Evolutionary conservation across 108 stramenopile species (phyloP).

Genomic region (Nannochloropsis granulata): DNA sequence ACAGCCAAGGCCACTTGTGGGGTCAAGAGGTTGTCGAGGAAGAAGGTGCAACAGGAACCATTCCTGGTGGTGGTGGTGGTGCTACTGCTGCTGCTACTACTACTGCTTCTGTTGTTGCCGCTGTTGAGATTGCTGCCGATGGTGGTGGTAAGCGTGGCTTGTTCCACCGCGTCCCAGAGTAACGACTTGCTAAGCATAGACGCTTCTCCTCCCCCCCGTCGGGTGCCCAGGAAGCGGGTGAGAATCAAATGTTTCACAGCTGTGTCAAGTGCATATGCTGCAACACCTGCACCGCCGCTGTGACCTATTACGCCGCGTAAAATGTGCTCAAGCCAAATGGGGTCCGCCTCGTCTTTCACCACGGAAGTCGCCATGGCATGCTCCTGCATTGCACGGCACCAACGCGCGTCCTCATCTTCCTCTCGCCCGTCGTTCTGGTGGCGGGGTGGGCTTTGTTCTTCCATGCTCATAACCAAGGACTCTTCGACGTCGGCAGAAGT

Average conservation of each 20-base stretch:
- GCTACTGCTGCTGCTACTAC: no score
- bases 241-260: background rate
- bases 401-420: background rate
- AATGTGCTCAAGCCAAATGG: background rate
- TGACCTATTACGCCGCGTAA: background rate
- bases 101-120: no score
- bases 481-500: no score
- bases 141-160: background rate
- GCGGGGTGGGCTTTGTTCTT: no score
- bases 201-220: background rate
- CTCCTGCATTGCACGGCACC: background rate
- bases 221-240: background rate
- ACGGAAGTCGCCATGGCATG: background rate
- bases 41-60: background rate
- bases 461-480: no score
- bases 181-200: background rate
- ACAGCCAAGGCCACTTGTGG: background rate
- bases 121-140: no score
- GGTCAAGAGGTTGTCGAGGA: background rate
- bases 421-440: background rate
- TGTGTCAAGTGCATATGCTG: background rate
- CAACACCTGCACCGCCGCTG: background rate
- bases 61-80: no score
- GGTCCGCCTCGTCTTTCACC: background rate
- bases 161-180: background rate